These are phyloP conservation scores for Glycine latifolia DNA, from an alignment of 306 rosid species.

Conservation along the genomic window DNA sequence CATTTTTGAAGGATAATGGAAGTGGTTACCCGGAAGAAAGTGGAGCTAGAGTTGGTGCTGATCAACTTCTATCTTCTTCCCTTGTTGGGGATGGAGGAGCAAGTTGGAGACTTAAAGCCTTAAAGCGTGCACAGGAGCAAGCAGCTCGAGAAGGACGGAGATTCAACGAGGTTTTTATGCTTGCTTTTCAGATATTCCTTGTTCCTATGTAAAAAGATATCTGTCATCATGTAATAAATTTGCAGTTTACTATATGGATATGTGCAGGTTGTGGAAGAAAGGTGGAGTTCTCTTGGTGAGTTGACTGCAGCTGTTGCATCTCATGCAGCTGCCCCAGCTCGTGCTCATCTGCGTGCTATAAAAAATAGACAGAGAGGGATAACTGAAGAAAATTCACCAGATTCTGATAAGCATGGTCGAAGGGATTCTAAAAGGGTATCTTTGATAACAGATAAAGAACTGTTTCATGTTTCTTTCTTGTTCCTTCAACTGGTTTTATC, in stretches of 20 bases:
- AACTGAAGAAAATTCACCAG: constrained; percentile 55
- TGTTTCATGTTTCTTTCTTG: background rate
- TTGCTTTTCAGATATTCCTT: constrained; percentile 42
- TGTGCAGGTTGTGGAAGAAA: constrained; percentile 79
- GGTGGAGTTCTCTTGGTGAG: constrained; percentile 90
- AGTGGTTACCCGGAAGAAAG: constrained; percentile 85
- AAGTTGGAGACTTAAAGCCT: constrained; percentile 96
- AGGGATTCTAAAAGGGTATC: constrained; percentile 69
- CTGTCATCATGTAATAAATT: background rate
- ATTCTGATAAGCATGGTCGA: constrained; percentile 50
- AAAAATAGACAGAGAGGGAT: constrained; percentile 69
- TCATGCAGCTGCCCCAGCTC: constrained; percentile 79
- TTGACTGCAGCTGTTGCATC: constrained; percentile 77
- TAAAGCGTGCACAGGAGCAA: constrained; percentile 95
- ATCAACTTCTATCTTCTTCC: constrained; percentile 66
- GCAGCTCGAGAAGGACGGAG: constrained; percentile 81
- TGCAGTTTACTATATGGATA: constrained; percentile 26
- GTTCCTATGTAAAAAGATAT: background rate
- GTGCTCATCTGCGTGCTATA: constrained; percentile 87
- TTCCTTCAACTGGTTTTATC: constrained; percentile 1
- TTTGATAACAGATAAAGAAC: constrained; percentile 41
- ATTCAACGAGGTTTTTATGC: constrained; percentile 63
- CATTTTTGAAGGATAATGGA: constrained; percentile 79
- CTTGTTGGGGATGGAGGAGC: constrained; percentile 97
- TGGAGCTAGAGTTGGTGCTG: constrained; percentile 53